Conservation (phyloP, 345 rosid species). For the Pugionium cornutum region DNA sequence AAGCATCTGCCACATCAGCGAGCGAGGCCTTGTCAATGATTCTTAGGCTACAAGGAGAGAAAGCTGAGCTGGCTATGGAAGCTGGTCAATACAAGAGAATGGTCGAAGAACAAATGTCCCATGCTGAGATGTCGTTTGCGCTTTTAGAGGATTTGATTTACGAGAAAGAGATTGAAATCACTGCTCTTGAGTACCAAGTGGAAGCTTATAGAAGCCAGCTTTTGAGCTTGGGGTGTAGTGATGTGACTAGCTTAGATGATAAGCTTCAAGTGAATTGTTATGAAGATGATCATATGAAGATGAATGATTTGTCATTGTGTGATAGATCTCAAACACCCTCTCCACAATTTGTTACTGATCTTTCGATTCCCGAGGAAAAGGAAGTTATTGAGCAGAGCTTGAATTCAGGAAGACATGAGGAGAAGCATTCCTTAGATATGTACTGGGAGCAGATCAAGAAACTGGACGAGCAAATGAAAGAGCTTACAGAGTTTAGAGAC, state of each 20-base stretch:
- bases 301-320: slow-evolving; percentile 14
- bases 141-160: slow-evolving; percentile 60
- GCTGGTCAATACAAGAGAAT: slow-evolving; percentile 79
- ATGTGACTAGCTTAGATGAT: slow-evolving; percentile 45
- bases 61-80: slow-evolving; percentile 72
- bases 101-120: slow-evolving; percentile 71
- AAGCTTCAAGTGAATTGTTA: slow-evolving; percentile 45
- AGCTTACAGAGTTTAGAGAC: slow-evolving; percentile 47
- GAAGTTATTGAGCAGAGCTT: slow-evolving; percentile 39
- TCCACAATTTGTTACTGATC: slow-evolving; percentile 22
- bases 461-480: slow-evolving; percentile 55
- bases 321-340: slow-evolving; percentile 32
- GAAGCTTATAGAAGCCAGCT: slow-evolving; percentile 70
- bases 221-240: slow-evolving; percentile 61
- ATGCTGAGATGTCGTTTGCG: slow-evolving; percentile 70
- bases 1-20: slow-evolving; percentile 68
- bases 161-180: slow-evolving; percentile 76
- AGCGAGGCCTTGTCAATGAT: slow-evolving; percentile 89
- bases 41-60: slow-evolving; percentile 84
- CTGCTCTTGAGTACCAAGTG: slow-evolving; percentile 71
- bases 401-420: slow-evolving; percentile 8
- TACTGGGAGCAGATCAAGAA: slow-evolving; percentile 65
- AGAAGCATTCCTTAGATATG: slow-evolving; percentile 42
- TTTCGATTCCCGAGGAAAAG: slow-evolving; percentile 31
- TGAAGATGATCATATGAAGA: slow-evolving; percentile 22